Percentiles rank a stretch among this genome's conserved stretches.
Conservation (phyloP, 768 basidiomycete species). For the Pisolithus sp. region DNA sequence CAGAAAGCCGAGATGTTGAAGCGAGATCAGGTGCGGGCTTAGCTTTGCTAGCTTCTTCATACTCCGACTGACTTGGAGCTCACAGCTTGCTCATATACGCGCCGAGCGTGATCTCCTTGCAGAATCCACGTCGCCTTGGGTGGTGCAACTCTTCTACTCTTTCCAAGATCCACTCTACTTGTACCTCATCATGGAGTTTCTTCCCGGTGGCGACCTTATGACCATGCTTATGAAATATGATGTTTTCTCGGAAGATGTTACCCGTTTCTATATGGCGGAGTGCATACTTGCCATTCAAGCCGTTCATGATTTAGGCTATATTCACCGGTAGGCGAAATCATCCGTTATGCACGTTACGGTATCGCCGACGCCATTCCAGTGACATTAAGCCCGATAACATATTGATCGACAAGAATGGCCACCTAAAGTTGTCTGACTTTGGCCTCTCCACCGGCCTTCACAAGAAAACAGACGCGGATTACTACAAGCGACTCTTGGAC, state of each 20-base stretch:
- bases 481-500: constrained; percentile 88
- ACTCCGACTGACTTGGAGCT: constrained; percentile 5
- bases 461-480: constrained; percentile 90
- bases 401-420: constrained; percentile 93
- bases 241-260: constrained; percentile 97
- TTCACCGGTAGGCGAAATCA: constrained; percentile 70
- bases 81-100: constrained; percentile 91
- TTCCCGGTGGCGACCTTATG: constrained; percentile 96
- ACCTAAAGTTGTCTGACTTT: constrained; percentile 97
- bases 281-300: constrained; percentile 97
- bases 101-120: constrained; percentile 96
- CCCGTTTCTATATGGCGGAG: constrained; percentile 98
- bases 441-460: constrained; percentile 97
- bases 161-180: constrained; percentile 96
- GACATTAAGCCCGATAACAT: constrained; percentile 99
- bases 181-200: constrained; percentile 95
- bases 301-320: constrained; percentile 97
- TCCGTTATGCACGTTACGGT: neutral
- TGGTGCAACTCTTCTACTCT: constrained; percentile 95
- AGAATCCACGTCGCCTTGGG: constrained; percentile 95
- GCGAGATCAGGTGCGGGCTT: constrained; percentile 79
- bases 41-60: neutral
- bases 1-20: constrained; percentile 99
- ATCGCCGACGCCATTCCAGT: constrained; percentile 35
- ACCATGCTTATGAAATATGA: constrained; percentile 99